Base-by-base conservation (phyloP, 192 early-diverging fungal genomes). In the Geranomyces michiganensis region DNA sequence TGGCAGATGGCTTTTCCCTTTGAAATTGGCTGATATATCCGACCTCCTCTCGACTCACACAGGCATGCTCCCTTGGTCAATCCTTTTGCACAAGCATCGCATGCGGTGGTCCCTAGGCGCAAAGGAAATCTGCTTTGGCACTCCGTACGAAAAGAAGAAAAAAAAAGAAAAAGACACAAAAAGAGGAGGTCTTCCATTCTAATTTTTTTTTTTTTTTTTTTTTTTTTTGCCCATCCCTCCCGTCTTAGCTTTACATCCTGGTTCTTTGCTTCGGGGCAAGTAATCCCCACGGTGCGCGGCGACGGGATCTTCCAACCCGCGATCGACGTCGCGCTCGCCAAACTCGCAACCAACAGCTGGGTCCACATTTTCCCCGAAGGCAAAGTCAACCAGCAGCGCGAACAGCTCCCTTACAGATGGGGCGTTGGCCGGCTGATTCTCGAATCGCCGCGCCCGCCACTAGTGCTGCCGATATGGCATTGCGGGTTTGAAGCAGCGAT, bases 341-440 rank as follows among this genome's bases (percentile, higher is more conserved):
- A 84, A 61, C 75, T 92, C 24, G 83, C 88, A 61, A 75, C 87
- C 22, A 87, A 87, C 65, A 74, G 78, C 15, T 96, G 94, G 94
- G 83, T 96, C 43, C 94, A 96, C 58, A 81, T 96, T n/a, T 96
- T 93, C 66, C 91, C 94, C 6, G 94, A 96, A 70, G 92, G 84
- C 33, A 60, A 32, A 17, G 58, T 78, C 26, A 62, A 76, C 32
- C 80, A 77, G 12, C 65, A 75, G 4, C 69, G 77, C 6, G 48
- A 30, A 5, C 56, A 91, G 62, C 75, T 88, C 47, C 84, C 82
- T 36, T 93, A 94, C 71, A 88, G 89, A 72, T 96, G 95, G 95
- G 95, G 95, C 13, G 83, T 96, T 12, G 92, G 89, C 15, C 82
- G 95, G 31, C 77, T 96, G 70, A 76, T 94, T 26, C 92, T 93